Conservation (phyloP, 495 filamentous ascomycete species). For the Penicillium soppii region DNA sequence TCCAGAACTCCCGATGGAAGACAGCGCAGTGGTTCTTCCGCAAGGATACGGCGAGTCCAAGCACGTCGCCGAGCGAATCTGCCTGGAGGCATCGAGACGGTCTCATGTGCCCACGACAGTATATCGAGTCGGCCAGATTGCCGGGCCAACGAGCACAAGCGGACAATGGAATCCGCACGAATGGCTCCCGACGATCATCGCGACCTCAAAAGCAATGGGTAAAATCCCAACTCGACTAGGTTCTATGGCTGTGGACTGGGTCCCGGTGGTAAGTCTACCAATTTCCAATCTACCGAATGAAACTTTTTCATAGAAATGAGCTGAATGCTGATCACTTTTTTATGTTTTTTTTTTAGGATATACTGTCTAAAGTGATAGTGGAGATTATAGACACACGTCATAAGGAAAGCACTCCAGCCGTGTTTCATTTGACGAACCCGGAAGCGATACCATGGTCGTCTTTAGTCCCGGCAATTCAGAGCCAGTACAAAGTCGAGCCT, state of each 20-base stretch:
- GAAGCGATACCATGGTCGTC: slow-evolving; percentile 17
- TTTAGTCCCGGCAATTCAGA: slow-evolving; percentile 20
- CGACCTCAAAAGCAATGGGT: slow-evolving; percentile 27
- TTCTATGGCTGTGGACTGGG: slow-evolving; percentile 23
- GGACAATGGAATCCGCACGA: slow-evolving; percentile 39
- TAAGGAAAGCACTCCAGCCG: background rate
- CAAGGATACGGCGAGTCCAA: slow-evolving; percentile 60
- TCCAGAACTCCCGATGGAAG: slow-evolving; percentile 48
- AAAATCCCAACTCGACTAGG: slow-evolving; percentile 22
- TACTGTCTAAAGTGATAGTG: slow-evolving; percentile 17
- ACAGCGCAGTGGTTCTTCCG: slow-evolving; percentile 32
- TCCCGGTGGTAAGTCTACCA: slow-evolving; percentile 22
- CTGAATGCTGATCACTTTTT: background rate
- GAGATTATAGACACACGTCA: slow-evolving; percentile 21
- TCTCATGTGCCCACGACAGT: slow-evolving; percentile 43
- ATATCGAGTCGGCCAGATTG: slow-evolving; percentile 60
- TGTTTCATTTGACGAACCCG: slow-evolving; percentile 34
- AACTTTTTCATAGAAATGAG: background rate
- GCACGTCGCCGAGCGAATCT: slow-evolving; percentile 50
- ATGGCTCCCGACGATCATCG: slow-evolving; percentile 39
- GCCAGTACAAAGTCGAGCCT: slow-evolving; percentile 9
- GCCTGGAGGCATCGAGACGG: slow-evolving; percentile 43
- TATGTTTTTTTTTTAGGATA: slow-evolving; percentile 14
- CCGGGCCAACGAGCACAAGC: slow-evolving; percentile 37
- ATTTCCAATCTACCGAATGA: background rate